Base-by-base conservation (phyloP, 2,329 filamentous ascomycete species). In the Atkinsonella hypoxylon region DNA sequence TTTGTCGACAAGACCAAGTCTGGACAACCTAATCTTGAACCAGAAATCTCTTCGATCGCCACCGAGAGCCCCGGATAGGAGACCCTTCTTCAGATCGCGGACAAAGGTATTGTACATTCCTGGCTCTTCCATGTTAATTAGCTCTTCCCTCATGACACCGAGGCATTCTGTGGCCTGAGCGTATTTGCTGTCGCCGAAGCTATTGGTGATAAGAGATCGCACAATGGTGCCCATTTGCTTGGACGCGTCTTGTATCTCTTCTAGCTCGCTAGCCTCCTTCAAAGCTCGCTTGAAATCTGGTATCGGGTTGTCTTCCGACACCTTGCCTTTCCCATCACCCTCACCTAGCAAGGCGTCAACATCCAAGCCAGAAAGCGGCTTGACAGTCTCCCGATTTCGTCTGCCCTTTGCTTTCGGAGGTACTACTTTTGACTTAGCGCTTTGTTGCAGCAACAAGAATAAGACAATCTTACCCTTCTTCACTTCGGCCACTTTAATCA, bases 221-320 rank as follows among this genome's bases (percentile, higher is more conserved):
- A 95, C 78, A 50, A 95, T 83, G 4, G 64, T 64, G 12, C 76
- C 81, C 79, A 97, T 86, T 61, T 94, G 87, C 56, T 82, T 79
- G 6, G 82, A 76, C 1, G 85, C 85, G 17, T 83, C 77, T 53
- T 80, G 73, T 49, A 94, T 78, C 3, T 77, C 73, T 1, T 77
- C 70, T 1, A 84, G 70, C 30, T 82, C 76, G 7, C 79, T 75
- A 0, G 84, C 75, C 1, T 70, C 69, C 1, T 73, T 73, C 15
- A 97, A 73, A 3, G 83, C 77, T 64, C 89, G 88, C 63, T 90
- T 94, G 77, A 95, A 96, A 53, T 91, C 87, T 0, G 93, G 89
- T 5, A 97, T 81, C 1, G 90, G 81, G 56, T 97, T 97, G 10
- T 84, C 76, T 0, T 77, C 64, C 2, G 73, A 72, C 20, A 82